A percentile compares a stretch with the other conserved stretches of the same genome.
phyloP scores from a whole-genome alignment of 169 alveolate genomes.

The Theileria annulata region DNA sequence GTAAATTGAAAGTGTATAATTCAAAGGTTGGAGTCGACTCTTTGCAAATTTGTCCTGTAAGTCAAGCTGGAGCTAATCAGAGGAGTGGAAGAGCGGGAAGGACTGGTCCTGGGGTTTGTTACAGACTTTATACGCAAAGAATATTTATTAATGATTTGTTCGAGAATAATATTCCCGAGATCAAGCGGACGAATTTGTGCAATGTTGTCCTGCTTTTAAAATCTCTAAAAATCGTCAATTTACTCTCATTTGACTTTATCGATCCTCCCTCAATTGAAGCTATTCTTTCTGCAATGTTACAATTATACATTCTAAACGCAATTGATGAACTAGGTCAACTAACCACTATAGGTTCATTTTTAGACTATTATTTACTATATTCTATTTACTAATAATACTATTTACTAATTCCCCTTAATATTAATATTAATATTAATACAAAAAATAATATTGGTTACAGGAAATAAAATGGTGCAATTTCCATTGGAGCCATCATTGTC shows the following conservation, averaged over 20 bases:
- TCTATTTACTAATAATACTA: background rate
- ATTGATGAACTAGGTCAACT: constrained; percentile 89
- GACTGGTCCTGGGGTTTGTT: constrained; percentile 98
- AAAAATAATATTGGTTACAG: constrained; percentile 79
- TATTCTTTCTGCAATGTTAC: constrained; percentile 95
- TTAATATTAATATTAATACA: constrained; percentile 17
- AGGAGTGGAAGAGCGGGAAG: constrained; percentile 99
- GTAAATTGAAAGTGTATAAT: constrained; percentile 98
- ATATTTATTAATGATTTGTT: constrained; percentile 93
- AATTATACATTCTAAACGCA: constrained; percentile 97
- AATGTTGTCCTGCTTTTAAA: constrained; percentile 98
- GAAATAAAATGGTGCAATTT: constrained; percentile 96
- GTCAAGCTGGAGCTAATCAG: constrained; percentile 99
- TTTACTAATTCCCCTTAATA: constrained; percentile 15
- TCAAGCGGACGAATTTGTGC: constrained; percentile 97
- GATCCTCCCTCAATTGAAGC: constrained; percentile 99
- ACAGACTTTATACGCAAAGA: constrained; percentile 97
- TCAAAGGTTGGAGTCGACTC: constrained; percentile 99
- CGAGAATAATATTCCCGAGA: constrained; percentile 98
- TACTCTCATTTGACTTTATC: constrained; percentile 97
- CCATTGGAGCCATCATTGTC: constrained; percentile 99
- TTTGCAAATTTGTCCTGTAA: constrained; percentile 97
- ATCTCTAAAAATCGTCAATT: constrained; percentile 93
- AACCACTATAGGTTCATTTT: constrained; percentile 63
- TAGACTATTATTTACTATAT: background rate